A percentile compares a stretch with the other conserved stretches of the same genome.
Conservation (phyloP, 148 eudicot genomes). For the Salicornia ramosissima region DNA sequence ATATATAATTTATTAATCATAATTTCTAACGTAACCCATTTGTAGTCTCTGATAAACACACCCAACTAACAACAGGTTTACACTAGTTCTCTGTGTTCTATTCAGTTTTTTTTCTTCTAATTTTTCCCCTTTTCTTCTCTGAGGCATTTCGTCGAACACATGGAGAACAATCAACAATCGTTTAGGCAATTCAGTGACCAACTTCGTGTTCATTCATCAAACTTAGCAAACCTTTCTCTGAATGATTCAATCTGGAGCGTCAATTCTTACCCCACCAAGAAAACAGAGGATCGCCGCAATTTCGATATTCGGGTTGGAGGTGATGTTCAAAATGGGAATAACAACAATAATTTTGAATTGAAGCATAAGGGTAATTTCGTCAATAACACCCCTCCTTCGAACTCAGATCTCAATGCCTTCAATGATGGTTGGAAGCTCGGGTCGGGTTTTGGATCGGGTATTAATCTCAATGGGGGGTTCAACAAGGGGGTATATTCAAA, state of each 20-base stretch:
- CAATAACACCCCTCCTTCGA: slow-evolving; percentile 12
- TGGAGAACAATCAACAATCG: slow-evolving; percentile 67
- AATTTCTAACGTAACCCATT: too few species aligned
- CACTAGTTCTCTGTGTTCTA: too few species aligned
- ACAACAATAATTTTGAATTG: background rate
- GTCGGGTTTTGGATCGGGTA: slow-evolving; percentile 41
- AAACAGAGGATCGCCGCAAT: slow-evolving; percentile 60
- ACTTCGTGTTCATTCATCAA: slow-evolving; percentile 64
- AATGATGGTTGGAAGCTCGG: slow-evolving; percentile 45
- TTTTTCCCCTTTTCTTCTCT: background rate
- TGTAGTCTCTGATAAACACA: background rate
- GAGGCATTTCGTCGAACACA: slow-evolving; percentile 35
- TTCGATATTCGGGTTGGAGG: slow-evolving; percentile 69
- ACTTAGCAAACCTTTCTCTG: slow-evolving; percentile 59
- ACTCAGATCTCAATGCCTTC: slow-evolving; percentile 34
- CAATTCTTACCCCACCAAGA: slow-evolving; percentile 39
- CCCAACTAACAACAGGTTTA: too few species aligned
- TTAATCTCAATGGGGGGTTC: slow-evolving; percentile 70
- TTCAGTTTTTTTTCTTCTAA: background rate
- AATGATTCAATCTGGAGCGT: slow-evolving; percentile 94
- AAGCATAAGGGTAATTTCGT: slow-evolving; percentile 15
- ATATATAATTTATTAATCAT: too few species aligned
- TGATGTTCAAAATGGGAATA: slow-evolving; percentile 16
- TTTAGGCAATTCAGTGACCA: slow-evolving; percentile 93
- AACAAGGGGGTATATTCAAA: slow-evolving; percentile 75